Conservation (phyloP, 2,329 filamentous ascomycete genomes). For the Arthrinium phaeospermum region DNA sequence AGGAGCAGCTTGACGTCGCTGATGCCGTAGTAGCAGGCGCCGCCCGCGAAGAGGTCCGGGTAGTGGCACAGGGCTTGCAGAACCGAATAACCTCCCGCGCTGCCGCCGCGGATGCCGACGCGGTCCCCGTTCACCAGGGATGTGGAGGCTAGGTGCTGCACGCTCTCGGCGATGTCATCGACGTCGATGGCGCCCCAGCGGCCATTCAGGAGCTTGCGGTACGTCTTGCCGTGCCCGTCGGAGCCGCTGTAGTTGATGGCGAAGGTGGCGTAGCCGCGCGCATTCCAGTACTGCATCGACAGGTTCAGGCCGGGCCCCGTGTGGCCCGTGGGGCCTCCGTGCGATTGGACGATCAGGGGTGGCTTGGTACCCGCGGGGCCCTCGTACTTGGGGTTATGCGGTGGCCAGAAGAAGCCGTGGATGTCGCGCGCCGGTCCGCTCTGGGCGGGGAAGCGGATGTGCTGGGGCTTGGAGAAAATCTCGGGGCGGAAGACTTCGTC, state of each 20-base stretch:
- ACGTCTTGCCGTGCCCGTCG: slow-evolving; percentile 55
- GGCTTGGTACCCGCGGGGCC: slow-evolving; percentile 46
- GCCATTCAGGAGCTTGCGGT: slow-evolving; percentile 54
- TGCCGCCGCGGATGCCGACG: slow-evolving; percentile 56
- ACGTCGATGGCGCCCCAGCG: slow-evolving; percentile 58
- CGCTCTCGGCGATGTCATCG: slow-evolving; percentile 54
- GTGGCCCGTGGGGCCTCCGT: slow-evolving; percentile 58
- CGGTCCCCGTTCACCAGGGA: slow-evolving; percentile 43
- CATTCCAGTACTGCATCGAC: slow-evolving; percentile 57
- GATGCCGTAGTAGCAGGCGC: slow-evolving; percentile 56
- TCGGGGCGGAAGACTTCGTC: not conserved
- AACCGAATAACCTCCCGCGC: slow-evolving; percentile 60
- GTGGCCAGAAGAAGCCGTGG: slow-evolving; percentile 55
- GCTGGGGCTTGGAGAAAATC: not conserved
- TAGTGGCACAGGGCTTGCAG: slow-evolving; percentile 54
- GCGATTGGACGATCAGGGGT: slow-evolving; percentile 55
- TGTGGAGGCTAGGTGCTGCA: slow-evolving; percentile 46
- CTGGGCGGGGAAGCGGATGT: slow-evolving; percentile 22
- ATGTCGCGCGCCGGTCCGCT: slow-evolving; percentile 39
- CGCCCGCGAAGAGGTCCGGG: slow-evolving; percentile 53
- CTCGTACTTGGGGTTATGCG: slow-evolving; percentile 50
- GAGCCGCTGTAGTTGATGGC: slow-evolving; percentile 60
- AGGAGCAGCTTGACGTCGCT: slow-evolving; percentile 54
- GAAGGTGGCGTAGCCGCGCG: slow-evolving; percentile 58
- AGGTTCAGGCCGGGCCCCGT: slow-evolving; percentile 50